A percentile compares a stretch with the other conserved stretches of the same genome.
Conservation (phyloP, 2,329 filamentous ascomycete genomes). For the Colletotrichum costaricense region DNA sequence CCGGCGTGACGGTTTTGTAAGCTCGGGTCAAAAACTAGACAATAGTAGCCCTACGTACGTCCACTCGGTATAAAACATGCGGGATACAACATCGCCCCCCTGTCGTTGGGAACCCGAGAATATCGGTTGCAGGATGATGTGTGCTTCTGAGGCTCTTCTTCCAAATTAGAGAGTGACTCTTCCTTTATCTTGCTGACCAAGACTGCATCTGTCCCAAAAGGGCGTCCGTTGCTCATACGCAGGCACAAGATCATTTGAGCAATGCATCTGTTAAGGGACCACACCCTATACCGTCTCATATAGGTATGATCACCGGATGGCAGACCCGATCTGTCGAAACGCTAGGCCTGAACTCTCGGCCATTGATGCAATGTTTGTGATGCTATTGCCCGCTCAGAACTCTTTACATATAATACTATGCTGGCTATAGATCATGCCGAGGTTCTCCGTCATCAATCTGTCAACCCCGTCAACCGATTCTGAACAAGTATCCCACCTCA, state of each 20-base stretch:
- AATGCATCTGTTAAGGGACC: neutral
- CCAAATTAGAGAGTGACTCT: no score
- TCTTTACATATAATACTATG: neutral
- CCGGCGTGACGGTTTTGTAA: neutral
- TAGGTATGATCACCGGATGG: conserved; percentile 24
- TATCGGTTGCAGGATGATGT: neutral
- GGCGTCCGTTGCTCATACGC: no score
- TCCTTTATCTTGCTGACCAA: neutral
- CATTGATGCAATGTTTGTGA: neutral
- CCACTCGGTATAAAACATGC: neutral
- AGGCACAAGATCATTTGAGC: no score
- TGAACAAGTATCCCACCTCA: neutral
- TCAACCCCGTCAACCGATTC: neutral
- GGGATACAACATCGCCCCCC: neutral
- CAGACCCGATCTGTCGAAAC: conserved; percentile 20
- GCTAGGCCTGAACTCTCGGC: neutral
- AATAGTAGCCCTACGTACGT: neutral
- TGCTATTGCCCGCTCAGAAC: neutral
- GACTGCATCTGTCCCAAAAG: neutral
- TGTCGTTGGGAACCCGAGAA: neutral
- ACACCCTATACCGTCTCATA: conserved; percentile 12
- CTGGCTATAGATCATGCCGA: neutral
- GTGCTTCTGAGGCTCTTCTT: neutral
- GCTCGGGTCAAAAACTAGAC: neutral
- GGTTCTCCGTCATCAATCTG: neutral